phyloP scores from a whole-genome alignment of 768 basidiomycete genomes.

The Tulasnella sp. region DNA sequence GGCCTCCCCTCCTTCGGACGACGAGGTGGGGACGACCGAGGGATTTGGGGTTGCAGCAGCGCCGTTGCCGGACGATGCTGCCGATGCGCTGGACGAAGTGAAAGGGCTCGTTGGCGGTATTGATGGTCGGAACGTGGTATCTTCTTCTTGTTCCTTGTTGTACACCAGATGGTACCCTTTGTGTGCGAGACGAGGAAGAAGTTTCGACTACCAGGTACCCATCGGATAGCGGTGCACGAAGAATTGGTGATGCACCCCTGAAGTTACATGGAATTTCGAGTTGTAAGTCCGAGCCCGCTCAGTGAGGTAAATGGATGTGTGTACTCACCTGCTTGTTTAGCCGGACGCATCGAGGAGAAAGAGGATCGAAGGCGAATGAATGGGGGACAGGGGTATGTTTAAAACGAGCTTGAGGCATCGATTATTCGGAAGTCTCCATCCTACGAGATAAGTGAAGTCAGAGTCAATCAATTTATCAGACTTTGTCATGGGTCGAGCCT shows the following conservation, averaged over 20 bases:
- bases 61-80: neutral
- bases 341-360: conserved; percentile 72
- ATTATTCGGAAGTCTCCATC: too few relatives aligned
- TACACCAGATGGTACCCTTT: conserved; percentile 84
- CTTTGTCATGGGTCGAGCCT: too few relatives aligned
- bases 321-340: conserved; percentile 68
- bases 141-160: conserved; percentile 87
- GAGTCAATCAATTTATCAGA: too few relatives aligned
- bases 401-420: too few relatives aligned
- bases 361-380: conserved; percentile 65
- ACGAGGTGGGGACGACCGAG: neutral
- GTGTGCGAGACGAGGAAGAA: conserved; percentile 85
- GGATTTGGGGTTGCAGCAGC: neutral
- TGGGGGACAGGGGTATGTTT: too few relatives aligned
- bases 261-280: conserved; percentile 22
- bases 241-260: conserved; percentile 69
- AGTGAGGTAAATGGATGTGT: too few relatives aligned
- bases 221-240: conserved; percentile 76
- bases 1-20: neutral
- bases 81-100: conserved; percentile 24
- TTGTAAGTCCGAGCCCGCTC: too few relatives aligned
- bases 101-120: conserved; percentile 32
- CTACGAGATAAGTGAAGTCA: too few relatives aligned
- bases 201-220: conserved; percentile 74
- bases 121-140: conserved; percentile 53